Evolutionary conservation across 495 filamentous ascomycete species (phyloP).

Genomic region (Aspergillus sclerotiicarbonarius): DNA sequence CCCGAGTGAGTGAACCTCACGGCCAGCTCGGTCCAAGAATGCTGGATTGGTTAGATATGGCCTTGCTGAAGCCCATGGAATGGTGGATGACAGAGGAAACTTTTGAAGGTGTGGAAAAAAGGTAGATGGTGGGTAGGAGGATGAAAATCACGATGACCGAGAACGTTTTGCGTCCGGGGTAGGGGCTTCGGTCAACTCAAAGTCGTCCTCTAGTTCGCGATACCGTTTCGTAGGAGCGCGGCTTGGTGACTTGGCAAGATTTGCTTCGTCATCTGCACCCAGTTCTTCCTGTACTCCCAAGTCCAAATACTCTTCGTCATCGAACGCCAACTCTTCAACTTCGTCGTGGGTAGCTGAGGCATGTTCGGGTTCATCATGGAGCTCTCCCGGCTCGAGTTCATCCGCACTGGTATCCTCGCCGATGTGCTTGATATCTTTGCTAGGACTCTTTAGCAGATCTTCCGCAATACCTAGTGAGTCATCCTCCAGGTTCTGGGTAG

Average conservation of each 20-base stretch:
- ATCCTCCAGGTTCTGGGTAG: slow-evolving; percentile 26
- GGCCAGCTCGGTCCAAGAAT: slow-evolving; percentile 6
- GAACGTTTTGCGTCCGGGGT: slow-evolving; percentile 31
- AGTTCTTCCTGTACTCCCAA: slow-evolving; percentile 16
- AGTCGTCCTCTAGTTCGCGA: slow-evolving; percentile 31
- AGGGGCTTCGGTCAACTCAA: slow-evolving; percentile 25
- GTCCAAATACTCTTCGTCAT: slow-evolving; percentile 26
- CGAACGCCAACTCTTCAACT: slow-evolving; percentile 38
- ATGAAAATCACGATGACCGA: slow-evolving; percentile 26
- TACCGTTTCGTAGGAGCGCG: slow-evolving; percentile 26
- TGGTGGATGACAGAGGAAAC: neutral
- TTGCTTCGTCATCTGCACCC: slow-evolving; percentile 9
- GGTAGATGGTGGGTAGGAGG: neutral
- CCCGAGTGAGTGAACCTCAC: neutral
- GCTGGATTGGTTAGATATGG: slow-evolving; percentile 14
- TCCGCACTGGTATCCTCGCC: slow-evolving; percentile 9
- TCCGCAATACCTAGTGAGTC: slow-evolving; percentile 33
- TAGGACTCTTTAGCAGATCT: slow-evolving; percentile 30
- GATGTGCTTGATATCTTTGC: slow-evolving; percentile 13
- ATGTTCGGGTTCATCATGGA: slow-evolving; percentile 21
- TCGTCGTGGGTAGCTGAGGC: slow-evolving; percentile 29
- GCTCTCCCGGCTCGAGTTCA: slow-evolving; percentile 9
- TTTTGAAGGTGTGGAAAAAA: neutral
- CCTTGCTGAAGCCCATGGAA: neutral
- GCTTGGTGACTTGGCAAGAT: slow-evolving; percentile 8